Conservation (phyloP, 805 yeast species). For the Cyberlindnera misumaiensis region DNA sequence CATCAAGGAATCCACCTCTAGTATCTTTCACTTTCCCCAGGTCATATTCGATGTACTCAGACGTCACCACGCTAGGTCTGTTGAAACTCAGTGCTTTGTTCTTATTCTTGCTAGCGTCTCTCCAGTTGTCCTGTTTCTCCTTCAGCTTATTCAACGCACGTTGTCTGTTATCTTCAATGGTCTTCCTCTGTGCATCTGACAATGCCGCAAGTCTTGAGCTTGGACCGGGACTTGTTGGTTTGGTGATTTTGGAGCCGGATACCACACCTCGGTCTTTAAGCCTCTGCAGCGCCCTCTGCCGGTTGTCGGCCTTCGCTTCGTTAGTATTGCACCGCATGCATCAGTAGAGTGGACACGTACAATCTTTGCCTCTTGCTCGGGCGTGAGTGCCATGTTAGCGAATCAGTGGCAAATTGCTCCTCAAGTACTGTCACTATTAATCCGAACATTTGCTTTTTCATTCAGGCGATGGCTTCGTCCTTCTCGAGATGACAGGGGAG, state of each 20-base stretch:
- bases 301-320: constrained; percentile 47
- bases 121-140: constrained; percentile 27
- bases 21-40: constrained; percentile 86
- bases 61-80: constrained; percentile 43
- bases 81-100: constrained; percentile 14
- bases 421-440: no score
- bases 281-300: constrained; percentile 55
- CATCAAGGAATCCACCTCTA: constrained; percentile 57
- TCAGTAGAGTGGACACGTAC: constrained; percentile 16
- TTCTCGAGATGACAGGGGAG: not conserved
- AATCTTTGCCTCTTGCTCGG: constrained; percentile 27
- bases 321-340: not conserved
- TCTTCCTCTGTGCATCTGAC: constrained; percentile 42
- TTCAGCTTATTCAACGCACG: constrained; percentile 43
- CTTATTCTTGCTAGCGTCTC: constrained; percentile 29
- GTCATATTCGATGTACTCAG: constrained; percentile 78
- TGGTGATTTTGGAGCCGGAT: constrained; percentile 9
- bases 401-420: no score
- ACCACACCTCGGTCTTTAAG: constrained; percentile 39
- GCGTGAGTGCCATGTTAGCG: constrained; percentile 17
- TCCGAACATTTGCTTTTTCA: no score
- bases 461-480: no score
- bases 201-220: constrained; percentile 21
- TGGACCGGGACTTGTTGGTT: constrained; percentile 9
- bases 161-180: constrained; percentile 46